These are phyloP conservation scores for Aspergillus ustus DNA, from an alignment of 2,329 filamentous ascomycete genomes.

Conservation along the genomic window DNA sequence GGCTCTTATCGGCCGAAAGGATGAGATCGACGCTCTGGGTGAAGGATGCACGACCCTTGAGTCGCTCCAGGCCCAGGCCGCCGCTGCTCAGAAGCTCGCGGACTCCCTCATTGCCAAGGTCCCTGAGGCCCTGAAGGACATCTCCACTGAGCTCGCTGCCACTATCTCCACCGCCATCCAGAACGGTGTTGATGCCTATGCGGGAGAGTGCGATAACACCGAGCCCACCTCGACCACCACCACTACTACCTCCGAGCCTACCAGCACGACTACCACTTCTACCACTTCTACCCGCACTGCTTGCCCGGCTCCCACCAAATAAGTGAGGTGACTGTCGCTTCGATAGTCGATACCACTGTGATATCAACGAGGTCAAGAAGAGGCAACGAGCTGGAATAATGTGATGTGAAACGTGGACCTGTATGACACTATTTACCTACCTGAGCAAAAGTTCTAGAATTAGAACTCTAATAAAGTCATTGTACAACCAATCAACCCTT, in stretches of 20 bases:
- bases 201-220: not conserved
- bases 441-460: not conserved
- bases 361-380: not conserved
- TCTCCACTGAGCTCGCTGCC: conserved; percentile 27
- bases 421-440: not conserved
- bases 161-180: conserved; percentile 34
- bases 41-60: conserved; percentile 6
- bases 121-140: conserved; percentile 15
- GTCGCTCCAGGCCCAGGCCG: conserved; percentile 9
- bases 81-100: not conserved
- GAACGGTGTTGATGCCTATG: conserved; percentile 30
- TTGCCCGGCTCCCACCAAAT: not conserved
- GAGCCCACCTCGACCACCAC: conserved; percentile 1
- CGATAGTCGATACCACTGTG: not conserved
- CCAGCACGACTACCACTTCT: not conserved
- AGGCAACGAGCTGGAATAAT: not conserved
- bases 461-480: not conserved
- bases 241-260: not conserved
- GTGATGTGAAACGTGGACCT: not conserved
- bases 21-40: conserved; percentile 14
- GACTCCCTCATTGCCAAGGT: conserved; percentile 11
- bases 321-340: not conserved
- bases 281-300: not conserved
- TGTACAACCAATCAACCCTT: not conserved
- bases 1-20: conserved; percentile 15